Conservation (phyloP, 805 yeast species). For the Blastobotrys terrestris region DNA sequence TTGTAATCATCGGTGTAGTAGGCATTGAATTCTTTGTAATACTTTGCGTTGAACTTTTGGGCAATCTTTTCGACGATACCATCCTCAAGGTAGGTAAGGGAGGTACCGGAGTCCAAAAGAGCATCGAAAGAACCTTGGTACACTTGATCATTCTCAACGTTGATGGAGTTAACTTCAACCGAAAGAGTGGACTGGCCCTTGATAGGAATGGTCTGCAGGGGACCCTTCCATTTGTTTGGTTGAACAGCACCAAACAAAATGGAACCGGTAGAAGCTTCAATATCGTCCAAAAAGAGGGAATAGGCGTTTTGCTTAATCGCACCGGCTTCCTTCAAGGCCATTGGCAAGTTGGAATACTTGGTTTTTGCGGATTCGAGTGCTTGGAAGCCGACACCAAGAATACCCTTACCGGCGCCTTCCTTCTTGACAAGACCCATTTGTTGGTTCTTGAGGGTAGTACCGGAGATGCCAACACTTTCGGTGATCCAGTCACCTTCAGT, state of each 20-base stretch:
- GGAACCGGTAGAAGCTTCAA: slow-evolving; percentile 18
- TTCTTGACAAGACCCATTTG: slow-evolving; percentile 65
- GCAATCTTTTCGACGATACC: slow-evolving; percentile 4
- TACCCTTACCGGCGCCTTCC: slow-evolving; percentile 10
- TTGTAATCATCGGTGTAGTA: slow-evolving; percentile 1
- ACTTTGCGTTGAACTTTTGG: slow-evolving; percentile 2
- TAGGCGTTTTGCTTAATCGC: slow-evolving; percentile 35
- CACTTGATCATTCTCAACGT: slow-evolving; percentile 22
- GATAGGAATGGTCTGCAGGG: slow-evolving; percentile 30
- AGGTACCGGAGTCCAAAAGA: slow-evolving; percentile 48
- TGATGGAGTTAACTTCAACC: slow-evolving; percentile 24
- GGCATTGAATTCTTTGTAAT: not conserved
- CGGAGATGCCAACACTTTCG: slow-evolving; percentile 51
- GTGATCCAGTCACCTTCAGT: slow-evolving; percentile 50
- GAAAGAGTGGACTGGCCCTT: slow-evolving; percentile 27
- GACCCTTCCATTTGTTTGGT: slow-evolving; percentile 14
- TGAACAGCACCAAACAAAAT: slow-evolving; percentile 15
- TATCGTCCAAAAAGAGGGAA: slow-evolving; percentile 37
- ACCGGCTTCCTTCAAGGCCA: slow-evolving; percentile 41
- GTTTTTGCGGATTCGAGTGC: slow-evolving; percentile 9
- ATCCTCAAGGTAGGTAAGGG: slow-evolving; percentile 42
- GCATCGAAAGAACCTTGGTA: slow-evolving; percentile 6
- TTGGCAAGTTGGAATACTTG: slow-evolving; percentile 54
- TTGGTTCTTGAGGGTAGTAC: slow-evolving; percentile 41
- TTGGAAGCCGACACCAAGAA: slow-evolving; percentile 26